Conservation (phyloP, 495 filamentous ascomycete species). For the Collariella sp. region DNA sequence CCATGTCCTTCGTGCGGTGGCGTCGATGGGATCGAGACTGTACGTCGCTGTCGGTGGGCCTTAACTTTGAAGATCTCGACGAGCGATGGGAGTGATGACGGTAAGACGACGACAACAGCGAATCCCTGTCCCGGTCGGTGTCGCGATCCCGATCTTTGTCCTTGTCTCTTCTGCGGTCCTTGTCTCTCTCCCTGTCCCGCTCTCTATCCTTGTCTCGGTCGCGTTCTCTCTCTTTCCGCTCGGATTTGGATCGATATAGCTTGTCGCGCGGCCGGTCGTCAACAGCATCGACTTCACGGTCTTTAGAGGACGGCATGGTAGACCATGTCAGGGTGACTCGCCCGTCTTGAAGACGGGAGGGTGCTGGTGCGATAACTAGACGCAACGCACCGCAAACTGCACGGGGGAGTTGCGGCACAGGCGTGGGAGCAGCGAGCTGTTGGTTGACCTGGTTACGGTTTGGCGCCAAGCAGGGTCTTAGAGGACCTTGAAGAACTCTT, state of each 20-base stretch:
- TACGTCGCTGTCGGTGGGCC: conserved; percentile 31
- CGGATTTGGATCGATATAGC: conserved; percentile 29
- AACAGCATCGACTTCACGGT: conserved; percentile 32
- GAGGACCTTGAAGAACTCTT: not conserved
- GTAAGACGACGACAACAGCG: conserved; percentile 8
- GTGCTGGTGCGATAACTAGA: conserved; percentile 10
- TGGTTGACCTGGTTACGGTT: not conserved
- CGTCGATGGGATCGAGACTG: conserved; percentile 33
- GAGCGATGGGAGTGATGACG: conserved; percentile 21
- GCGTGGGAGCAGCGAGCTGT: not conserved
- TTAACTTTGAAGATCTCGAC: conserved; percentile 32
- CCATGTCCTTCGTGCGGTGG: conserved; percentile 35
- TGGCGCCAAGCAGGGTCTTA: conserved; percentile 1
- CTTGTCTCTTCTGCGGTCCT: conserved; percentile 5
- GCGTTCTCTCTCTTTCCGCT: conserved; percentile 26
- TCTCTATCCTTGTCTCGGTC: conserved; percentile 24
- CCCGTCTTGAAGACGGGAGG: conserved; percentile 21
- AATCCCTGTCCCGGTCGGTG: conserved; percentile 21
- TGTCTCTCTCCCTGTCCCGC: conserved; percentile 13
- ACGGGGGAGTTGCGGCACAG: conserved; percentile 7
- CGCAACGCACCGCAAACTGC: not conserved
- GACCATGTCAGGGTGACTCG: conserved; percentile 30
- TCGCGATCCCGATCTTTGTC: conserved; percentile 19
- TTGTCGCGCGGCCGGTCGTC: conserved; percentile 36
- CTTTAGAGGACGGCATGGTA: conserved; percentile 40